Evolutionary conservation across 208 protist species (phyloP), one percentile per base, ranked within the genome.

Genomic region (Tritrichomonas foetus): DNA sequence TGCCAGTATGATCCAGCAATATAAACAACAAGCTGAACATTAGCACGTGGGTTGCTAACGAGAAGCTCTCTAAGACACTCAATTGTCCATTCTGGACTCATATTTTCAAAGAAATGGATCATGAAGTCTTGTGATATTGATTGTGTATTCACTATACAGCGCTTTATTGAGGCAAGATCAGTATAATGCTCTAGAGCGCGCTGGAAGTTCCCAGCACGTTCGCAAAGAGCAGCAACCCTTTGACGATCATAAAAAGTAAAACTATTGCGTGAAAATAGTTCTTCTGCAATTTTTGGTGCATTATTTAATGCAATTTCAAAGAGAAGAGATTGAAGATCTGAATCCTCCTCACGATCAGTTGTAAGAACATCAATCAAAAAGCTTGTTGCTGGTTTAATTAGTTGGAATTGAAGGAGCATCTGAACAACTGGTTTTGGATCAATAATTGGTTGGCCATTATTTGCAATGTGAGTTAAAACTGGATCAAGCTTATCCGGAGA

Each of bases 301-400:
- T 66, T 89, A 11, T n/a, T 66, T n/a, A 99, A 95, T 95, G 99
- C 99, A 94, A 99, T 99, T 96, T 99, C 98, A 13, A 99, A 96
- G 64, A 99, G 96, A 94, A 98, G 98, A 16, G 99, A 99, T 96
- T 99, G 99, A 11, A 99, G 96, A 30, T 93, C 95, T 25, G 94
- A 94, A 50, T 95, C 95, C 94, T 95, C 94, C n/a, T 93, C 44
- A 95, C 96, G 25, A 96, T 99, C 75, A 97, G 96, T 94, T 96
- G 96, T 95, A 57, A 99, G 96, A 30, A 99, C 97, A 66, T 99
- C 98, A 57, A 99, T 96, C 39, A 99, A 95, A 95, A 99, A 99
- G 64, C 97, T 96, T 13, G 98, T 99, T n/a, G 97, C 98, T 94
- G 98, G 97, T 95, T 99, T 97, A 75, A 99, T 97, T 78, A 98